These are phyloP conservation scores for Blastobotrys aristatus DNA, from an alignment of 1,139 yeast genomes.

Conservation along the genomic window DNA sequence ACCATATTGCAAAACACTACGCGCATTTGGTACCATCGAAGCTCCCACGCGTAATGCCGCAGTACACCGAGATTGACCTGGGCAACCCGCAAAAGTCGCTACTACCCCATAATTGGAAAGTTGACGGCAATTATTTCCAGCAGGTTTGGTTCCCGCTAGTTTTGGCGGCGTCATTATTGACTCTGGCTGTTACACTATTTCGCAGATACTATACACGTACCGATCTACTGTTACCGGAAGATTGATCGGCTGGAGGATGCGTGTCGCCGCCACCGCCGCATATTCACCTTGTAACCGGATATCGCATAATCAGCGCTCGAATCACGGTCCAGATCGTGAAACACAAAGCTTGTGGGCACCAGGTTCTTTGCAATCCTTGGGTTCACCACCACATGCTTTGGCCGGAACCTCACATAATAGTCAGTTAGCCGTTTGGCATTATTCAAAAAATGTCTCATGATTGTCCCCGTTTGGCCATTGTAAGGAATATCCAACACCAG, in stretches of 20 bases:
- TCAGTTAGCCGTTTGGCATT: not conserved
- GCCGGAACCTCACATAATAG: not conserved
- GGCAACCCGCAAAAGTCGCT: not conserved
- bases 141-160: not conserved
- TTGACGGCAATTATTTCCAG: not conserved
- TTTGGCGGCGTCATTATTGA: not conserved
- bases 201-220: too few relatives aligned
- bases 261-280: too few relatives aligned
- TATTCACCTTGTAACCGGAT: not conserved
- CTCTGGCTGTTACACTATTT: too few relatives aligned
- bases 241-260: too few relatives aligned
- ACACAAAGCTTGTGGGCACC: not conserved
- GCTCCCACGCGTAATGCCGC: not conserved
- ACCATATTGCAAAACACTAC: conserved; percentile 4
- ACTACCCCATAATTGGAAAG: not conserved
- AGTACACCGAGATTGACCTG: not conserved
- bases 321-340: not conserved
- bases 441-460: not conserved
- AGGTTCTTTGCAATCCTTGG: not conserved
- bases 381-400: not conserved
- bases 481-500: not conserved
- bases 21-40: not conserved
- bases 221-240: too few relatives aligned
- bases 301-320: not conserved
- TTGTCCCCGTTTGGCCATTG: not conserved